Evolutionary conservation across 2,329 filamentous ascomycete species (phyloP), one percentile per base, ranked within the genome.

Genomic region (Diplodia sapinea): DNA sequence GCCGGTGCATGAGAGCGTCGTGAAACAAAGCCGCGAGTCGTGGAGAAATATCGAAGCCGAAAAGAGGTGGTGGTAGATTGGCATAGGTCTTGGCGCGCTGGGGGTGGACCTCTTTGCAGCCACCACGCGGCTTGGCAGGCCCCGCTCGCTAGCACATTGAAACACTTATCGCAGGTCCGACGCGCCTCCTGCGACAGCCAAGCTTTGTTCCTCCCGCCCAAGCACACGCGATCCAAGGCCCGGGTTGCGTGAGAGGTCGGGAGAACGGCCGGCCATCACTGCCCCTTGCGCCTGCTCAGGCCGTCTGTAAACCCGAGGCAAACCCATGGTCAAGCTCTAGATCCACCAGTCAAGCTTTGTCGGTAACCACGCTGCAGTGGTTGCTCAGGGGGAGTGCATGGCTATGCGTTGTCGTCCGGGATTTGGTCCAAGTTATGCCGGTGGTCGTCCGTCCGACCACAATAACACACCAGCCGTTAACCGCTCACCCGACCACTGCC

Each of bases 1-100:
- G 13, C 2, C 20, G 23, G 40, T 31, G 15, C 20, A 20, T 49
- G 29, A 40, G 59, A n/a, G 15, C 4, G 43, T 13, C 2, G 23
- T 51, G 47, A 63, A 63, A 63, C 59, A 38, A 26, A 3, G 59
- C 59, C 43, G 47, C 59, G 59, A 63, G 59, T 62, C 50, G 57
- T 63, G 59, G 59, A 63, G 59, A 63, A 63, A 63, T 38, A 5
- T 23, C 15, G 29, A 63, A 40, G 12, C 59, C 43, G 59, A 9
- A 62, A 13, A 51, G 29, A 51, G 43, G 23, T 12, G 15, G 26
- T 23, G 12, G n/a, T 63, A 36, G 59, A 63, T 63, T 63, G 47
- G 29, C 29, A 43, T 17, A 40, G n/a, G 59, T 5, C 59, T 51
- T 61, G 56, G 56, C 56, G 13, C 17, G 8, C 15, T 40, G 59